Evolutionary conservation across 2,329 filamentous ascomycete genomes (phyloP).

Genomic region (Leptographium radiaticola): DNA sequence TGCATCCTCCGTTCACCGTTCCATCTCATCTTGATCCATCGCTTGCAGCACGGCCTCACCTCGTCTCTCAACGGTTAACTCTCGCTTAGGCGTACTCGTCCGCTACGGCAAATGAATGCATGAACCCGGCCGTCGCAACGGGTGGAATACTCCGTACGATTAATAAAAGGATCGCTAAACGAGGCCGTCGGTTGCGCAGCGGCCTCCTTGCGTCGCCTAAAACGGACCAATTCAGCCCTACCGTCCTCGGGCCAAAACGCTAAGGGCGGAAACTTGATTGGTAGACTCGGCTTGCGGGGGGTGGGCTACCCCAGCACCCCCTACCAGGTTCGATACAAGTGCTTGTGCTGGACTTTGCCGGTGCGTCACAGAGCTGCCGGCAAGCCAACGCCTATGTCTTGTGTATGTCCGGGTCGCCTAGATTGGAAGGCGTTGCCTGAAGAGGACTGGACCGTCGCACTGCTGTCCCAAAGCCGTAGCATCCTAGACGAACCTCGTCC

Average conservation of each 20-base stretch:
- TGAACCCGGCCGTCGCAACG: no score
- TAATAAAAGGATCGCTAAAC: no score
- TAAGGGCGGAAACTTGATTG: neutral
- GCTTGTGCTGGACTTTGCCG: no score
- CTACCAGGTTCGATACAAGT: no score
- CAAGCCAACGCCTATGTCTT: neutral
- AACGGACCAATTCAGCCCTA: neutral
- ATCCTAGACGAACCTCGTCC: no score
- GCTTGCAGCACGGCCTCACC: neutral
- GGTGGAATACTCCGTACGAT: no score
- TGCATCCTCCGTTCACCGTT: no score
- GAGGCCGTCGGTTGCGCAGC: no score
- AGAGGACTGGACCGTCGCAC: neutral
- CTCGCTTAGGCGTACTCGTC: neutral
- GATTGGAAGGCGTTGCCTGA: neutral
- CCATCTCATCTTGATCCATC: neutral
- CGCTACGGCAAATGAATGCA: neutral
- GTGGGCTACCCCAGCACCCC: neutral
- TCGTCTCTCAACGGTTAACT: no score
- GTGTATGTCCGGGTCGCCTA: neutral
- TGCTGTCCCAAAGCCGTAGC: neutral
- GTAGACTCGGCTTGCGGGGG: neutral
- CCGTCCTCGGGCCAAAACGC: neutral
- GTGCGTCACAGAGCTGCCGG: neutral
- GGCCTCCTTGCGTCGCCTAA: neutral